Conservation (phyloP, 371 early-diverging fungal genomes). For the Mucor mucedo region DNA sequence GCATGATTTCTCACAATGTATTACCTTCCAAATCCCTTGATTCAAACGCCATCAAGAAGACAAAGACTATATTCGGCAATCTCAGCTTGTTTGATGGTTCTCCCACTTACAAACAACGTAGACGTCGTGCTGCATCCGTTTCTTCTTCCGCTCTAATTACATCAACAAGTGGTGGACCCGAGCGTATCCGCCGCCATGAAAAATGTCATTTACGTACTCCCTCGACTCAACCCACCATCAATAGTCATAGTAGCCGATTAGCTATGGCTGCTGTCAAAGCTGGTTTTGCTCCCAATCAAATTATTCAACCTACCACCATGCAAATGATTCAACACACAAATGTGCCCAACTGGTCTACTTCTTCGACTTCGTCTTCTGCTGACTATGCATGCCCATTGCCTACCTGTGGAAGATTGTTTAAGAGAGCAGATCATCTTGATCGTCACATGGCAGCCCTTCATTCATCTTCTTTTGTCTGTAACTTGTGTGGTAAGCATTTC, state of each 20-base stretch:
- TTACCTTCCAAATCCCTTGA: slow-evolving; percentile 41
- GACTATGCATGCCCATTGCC: slow-evolving; percentile 51
- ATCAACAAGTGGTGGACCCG: slow-evolving; percentile 33
- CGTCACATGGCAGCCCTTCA: slow-evolving; percentile 82
- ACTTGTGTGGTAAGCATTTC: slow-evolving; percentile 29
- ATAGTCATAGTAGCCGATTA: slow-evolving; percentile 30
- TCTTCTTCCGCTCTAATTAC: slow-evolving; percentile 26
- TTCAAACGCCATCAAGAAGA: slow-evolving; percentile 45
- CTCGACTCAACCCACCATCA: slow-evolving; percentile 4
- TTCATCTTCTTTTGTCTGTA: slow-evolving; percentile 35
- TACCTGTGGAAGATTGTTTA: slow-evolving; percentile 60
- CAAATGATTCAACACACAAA: neutral
- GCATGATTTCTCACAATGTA: slow-evolving; percentile 11
- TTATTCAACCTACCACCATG: slow-evolving; percentile 15
- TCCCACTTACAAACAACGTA: slow-evolving; percentile 74
- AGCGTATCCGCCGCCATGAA: slow-evolving; percentile 36
- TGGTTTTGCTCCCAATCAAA: slow-evolving; percentile 26
- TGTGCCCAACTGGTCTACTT: slow-evolving; percentile 2
- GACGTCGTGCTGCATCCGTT: slow-evolving; percentile 66
- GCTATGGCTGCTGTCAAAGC: slow-evolving; percentile 46
- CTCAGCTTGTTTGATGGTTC: slow-evolving; percentile 73
- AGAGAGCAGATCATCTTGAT: slow-evolving; percentile 83
- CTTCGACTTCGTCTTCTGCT: neutral
- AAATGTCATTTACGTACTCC: slow-evolving; percentile 34
- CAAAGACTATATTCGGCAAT: slow-evolving; percentile 58